Evolutionary conservation across 257 asterid genomes (phyloP), one percentile per base, ranked within the genome.

Genomic region (Echium plantagineum): DNA sequence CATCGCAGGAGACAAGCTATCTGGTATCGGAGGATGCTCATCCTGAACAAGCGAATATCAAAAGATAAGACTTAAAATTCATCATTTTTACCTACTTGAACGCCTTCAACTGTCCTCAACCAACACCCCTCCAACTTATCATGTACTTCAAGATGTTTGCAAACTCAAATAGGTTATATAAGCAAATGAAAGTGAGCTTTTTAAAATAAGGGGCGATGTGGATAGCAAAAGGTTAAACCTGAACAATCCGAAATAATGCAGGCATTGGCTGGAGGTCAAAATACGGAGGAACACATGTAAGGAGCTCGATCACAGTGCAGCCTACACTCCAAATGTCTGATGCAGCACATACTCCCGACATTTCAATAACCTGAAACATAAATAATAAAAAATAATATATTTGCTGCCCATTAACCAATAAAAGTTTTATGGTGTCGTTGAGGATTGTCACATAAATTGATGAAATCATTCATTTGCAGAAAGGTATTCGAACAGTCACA

Each of bases 311-410:
- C 64, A 86, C 97, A 30, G 98, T 93, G 80, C 97, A 93, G 73
- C 98, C 97, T 55, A 91, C 98, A 77, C 98, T 89, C 98, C 98
- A 93, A 72, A 93, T 93, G 77, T 91, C 98, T 63, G 98, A 91
- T 69, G 98, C 98, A 55, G 98, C 95, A 82, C 98, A 85, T 69
- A 91, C 98, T 78, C 98, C 98, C 15, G 98, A 91, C 98, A 93
- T 84, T 74, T 89, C 97, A 74, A 93, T 89, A 60, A 89, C 98
- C 98, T 91, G 82, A 66, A 74, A 71, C 61, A 30, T 46, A 49
- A 30, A 30, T n/a, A 19, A 57, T 74, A 12, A 1, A 9, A 60
- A 19, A 60, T 20, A 22, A 12, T 15, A 15, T 17, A 35, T 1
- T 24, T 55, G 47, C 47, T 35, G 15, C 47, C 10, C 10, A 42